Evolutionary conservation across 306 rosid genomes (phyloP).

Genomic region (Prunus dulcis): DNA sequence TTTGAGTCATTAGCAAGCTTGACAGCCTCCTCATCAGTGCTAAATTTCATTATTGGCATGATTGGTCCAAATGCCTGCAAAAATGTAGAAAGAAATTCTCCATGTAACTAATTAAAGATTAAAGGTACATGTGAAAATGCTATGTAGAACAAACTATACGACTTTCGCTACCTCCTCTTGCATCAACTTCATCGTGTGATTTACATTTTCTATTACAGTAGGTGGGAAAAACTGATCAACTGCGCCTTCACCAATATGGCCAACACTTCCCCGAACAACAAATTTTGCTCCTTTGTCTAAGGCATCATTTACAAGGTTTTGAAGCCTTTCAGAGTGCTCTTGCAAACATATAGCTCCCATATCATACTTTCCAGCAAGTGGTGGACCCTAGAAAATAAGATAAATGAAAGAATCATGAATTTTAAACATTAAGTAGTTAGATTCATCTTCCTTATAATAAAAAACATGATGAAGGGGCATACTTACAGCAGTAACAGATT

Average conservation of each 20-base stretch:
- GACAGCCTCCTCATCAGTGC: conserved; percentile 78
- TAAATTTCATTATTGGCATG: conserved; percentile 85
- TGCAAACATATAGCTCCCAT: conserved; percentile 96
- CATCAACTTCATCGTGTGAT: conserved; percentile 92
- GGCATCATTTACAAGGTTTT: conserved; percentile 78
- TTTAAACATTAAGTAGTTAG: not conserved
- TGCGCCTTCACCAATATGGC: conserved; percentile 85
- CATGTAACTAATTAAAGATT: conserved; percentile 8
- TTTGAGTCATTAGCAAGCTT: conserved; percentile 83
- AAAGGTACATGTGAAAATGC: conserved; percentile 2
- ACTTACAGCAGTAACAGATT: conserved; percentile 87
- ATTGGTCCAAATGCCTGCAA: conserved; percentile 88
- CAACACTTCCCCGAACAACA: conserved; percentile 83
- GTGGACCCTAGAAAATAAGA: conserved; percentile 73
- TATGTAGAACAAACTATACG: conserved; percentile 11
- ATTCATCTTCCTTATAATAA: conserved; percentile 3
- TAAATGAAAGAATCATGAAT: conserved; percentile 11
- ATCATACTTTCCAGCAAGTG: conserved; percentile 78
- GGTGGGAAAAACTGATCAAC: conserved; percentile 93
- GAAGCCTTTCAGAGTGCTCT: conserved; percentile 96
- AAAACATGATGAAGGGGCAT: conserved; percentile 8
- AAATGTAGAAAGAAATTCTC: conserved; percentile 18
- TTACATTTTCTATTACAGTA: conserved; percentile 78
- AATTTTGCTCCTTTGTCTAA: conserved; percentile 85
- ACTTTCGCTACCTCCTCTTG: conserved; percentile 82